Conservation (phyloP, 345 rosid species). For the Sonneratia alba region DNA sequence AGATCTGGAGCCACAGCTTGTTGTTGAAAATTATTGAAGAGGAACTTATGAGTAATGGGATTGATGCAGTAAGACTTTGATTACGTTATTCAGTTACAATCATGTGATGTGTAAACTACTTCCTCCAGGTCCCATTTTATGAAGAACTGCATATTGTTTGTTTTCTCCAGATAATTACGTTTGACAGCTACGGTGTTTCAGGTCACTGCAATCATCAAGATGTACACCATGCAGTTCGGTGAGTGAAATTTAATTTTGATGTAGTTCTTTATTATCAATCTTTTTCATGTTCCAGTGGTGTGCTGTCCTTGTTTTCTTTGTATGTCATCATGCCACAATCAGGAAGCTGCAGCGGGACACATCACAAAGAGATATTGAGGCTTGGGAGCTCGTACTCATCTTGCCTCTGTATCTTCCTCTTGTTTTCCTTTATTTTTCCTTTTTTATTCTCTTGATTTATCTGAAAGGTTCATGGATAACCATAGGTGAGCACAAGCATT, state of each 20-base stretch:
- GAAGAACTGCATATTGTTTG: neutral
- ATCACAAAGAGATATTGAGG: slow-evolving; percentile 42
- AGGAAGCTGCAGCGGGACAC: slow-evolving; percentile 42
- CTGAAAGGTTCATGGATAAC: neutral
- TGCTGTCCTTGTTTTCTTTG: neutral
- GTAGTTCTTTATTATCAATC: neutral
- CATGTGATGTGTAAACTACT: neutral
- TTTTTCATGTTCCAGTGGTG: neutral
- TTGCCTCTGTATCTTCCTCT: neutral
- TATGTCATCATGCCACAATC: slow-evolving; percentile 12
- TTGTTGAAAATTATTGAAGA: slow-evolving; percentile 48
- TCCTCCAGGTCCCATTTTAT: neutral
- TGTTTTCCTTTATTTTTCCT: neutral
- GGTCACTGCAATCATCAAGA: slow-evolving; percentile 82
- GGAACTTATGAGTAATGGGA: slow-evolving; percentile 38
- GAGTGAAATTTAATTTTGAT: slow-evolving; percentile 12
- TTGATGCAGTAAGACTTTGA: slow-evolving; percentile 41
- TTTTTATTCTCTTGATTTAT: neutral
- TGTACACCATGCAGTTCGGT: slow-evolving; percentile 60
- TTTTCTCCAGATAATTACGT: slow-evolving; percentile 57
- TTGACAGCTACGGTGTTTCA: slow-evolving; percentile 68
- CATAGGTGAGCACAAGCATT: slow-evolving; percentile 50
- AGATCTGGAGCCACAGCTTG: slow-evolving; percentile 52
- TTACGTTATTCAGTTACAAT: neutral
- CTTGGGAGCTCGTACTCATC: slow-evolving; percentile 68